These are phyloP conservation scores for Sclerotinia sclerotiorum DNA, from an alignment of 2,329 filamentous ascomycete genomes.

Conservation along the genomic window DNA sequence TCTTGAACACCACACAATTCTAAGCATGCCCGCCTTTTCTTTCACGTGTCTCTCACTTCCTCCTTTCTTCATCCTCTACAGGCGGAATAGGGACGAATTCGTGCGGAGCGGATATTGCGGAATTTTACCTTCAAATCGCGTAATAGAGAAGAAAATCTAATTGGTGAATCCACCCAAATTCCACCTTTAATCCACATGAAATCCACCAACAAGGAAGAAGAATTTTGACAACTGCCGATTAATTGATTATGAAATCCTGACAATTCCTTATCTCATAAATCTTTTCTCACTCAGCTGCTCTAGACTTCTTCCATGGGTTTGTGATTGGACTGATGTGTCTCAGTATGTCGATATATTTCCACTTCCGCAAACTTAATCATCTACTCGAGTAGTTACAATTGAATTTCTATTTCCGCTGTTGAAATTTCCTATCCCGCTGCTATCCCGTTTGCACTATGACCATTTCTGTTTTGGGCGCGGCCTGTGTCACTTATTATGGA, in stretches of 20 bases:
- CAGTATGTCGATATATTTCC: background rate
- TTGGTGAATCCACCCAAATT: background rate
- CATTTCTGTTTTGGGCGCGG: background rate
- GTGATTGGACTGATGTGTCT: background rate
- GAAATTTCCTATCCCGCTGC: background rate
- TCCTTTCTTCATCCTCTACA: too few species aligned
- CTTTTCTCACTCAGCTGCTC: background rate
- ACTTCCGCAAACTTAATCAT: background rate
- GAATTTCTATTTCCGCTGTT: background rate
- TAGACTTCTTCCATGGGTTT: background rate
- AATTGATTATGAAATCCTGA: background rate
- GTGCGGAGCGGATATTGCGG: conserved; percentile 4
- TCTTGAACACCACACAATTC: background rate
- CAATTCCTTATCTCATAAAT: background rate
- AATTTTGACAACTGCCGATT: background rate
- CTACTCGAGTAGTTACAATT: background rate
- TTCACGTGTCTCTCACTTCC: background rate
- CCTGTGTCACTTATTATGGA: background rate
- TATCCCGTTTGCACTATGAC: background rate
- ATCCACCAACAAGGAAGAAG: background rate
- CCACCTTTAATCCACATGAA: background rate
- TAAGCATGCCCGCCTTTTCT: background rate
- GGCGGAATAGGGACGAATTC: background rate
- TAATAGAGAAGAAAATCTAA: background rate
- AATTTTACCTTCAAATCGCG: background rate